phyloP scores from a whole-genome alignment of 148 eudicot species.

The Chenopodium suecicum region DNA sequence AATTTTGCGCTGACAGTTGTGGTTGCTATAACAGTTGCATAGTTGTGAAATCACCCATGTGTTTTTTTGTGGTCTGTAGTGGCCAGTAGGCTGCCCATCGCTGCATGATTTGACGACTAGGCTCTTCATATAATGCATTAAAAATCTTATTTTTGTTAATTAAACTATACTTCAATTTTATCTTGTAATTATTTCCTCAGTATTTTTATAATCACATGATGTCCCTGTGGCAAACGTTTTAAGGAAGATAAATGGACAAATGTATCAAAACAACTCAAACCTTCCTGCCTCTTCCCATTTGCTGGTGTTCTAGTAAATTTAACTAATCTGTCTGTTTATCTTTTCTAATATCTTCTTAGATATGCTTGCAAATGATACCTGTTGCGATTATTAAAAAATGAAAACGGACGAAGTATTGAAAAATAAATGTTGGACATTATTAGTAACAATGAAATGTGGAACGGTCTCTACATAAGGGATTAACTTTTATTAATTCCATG shows the following conservation, averaged over 20 bases:
- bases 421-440: neutral
- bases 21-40: neutral
- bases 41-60: neutral
- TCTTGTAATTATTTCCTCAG: neutral
- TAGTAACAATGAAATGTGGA: neutral
- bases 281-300: too few species aligned
- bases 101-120: neutral
- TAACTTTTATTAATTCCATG: neutral
- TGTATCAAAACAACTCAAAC: too few species aligned
- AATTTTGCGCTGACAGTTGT: neutral
- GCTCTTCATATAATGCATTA: neutral
- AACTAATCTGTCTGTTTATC: too few species aligned
- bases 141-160: neutral
- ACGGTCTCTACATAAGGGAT: neutral
- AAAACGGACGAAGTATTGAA: neutral
- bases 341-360: neutral
- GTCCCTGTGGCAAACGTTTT: too few species aligned
- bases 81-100: neutral
- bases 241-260: too few species aligned
- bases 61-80: neutral
- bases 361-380: neutral
- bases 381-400: too few species aligned
- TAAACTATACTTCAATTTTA: neutral
- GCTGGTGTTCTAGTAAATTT: too few species aligned
- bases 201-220: too few species aligned